Percentiles rank a stretch among this genome's conserved stretches.
phyloP scores from a whole-genome alignment of 805 yeast genomes.

The Candida insectalens region DNA sequence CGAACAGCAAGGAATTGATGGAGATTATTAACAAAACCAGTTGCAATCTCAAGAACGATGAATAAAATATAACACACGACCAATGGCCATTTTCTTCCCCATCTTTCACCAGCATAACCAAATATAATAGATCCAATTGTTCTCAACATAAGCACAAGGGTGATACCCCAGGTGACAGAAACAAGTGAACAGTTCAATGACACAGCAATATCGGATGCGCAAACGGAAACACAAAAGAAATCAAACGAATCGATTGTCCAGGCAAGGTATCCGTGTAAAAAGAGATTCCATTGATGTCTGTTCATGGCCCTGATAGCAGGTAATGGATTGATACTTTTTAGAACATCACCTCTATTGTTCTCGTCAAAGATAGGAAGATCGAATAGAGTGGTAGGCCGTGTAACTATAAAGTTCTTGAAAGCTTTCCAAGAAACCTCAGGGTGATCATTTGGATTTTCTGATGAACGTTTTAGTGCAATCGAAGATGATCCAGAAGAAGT shows the following conservation, averaged over 20 bases:
- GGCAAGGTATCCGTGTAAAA: slow-evolving; percentile 33
- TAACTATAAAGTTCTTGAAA: slow-evolving; percentile 3
- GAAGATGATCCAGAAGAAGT: no score
- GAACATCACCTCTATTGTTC: slow-evolving; percentile 18
- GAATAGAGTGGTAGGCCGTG: slow-evolving; percentile 8
- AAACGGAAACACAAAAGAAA: slow-evolving; percentile 31
- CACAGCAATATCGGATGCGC: slow-evolving; percentile 29
- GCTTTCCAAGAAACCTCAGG: neutral
- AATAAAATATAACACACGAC: slow-evolving; percentile 29
- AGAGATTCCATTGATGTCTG: slow-evolving; percentile 37
- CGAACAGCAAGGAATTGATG: slow-evolving; percentile 41
- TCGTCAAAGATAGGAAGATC: slow-evolving; percentile 5
- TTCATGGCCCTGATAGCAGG: slow-evolving; percentile 40
- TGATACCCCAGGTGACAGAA: slow-evolving; percentile 37
- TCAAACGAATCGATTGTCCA: slow-evolving; percentile 51
- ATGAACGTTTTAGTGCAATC: no score
- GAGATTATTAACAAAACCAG: slow-evolving; percentile 43
- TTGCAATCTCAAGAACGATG: slow-evolving; percentile 39
- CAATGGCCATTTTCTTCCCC: slow-evolving; percentile 43
- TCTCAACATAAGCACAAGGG: slow-evolving; percentile 43
- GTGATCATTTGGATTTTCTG: no score
- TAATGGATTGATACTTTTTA: slow-evolving; percentile 41
- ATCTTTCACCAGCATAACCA: slow-evolving; percentile 39
- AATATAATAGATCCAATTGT: slow-evolving; percentile 44
- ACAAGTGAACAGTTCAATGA: slow-evolving; percentile 27